Conservation (phyloP, 345 rosid species). For the Gossypium stocksii region DNA sequence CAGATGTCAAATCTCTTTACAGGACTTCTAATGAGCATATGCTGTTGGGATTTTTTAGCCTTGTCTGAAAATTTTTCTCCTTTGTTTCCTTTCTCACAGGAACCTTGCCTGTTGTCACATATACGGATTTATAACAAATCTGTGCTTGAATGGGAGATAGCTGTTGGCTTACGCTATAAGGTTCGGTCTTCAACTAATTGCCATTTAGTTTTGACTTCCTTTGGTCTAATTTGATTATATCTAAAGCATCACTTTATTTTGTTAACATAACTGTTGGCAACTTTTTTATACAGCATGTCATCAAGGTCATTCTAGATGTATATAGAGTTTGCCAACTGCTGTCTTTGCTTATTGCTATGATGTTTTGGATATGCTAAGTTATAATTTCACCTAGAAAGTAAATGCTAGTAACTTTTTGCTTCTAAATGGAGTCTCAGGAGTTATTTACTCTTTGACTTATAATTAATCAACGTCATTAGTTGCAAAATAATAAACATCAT, state of each 20-base stretch:
- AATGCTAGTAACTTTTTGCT: neutral
- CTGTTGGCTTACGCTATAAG: slow-evolving; percentile 79
- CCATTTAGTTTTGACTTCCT: slow-evolving; percentile 3
- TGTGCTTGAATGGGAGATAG: slow-evolving; percentile 85
- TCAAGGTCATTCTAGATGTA: neutral
- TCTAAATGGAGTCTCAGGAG: neutral
- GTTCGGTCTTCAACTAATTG: slow-evolving; percentile 27
- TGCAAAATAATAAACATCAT: neutral
- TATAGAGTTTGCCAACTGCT: neutral
- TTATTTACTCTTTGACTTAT: neutral
- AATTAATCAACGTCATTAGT: neutral
- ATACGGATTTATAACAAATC: slow-evolving; percentile 76
- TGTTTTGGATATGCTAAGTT: slow-evolving; percentile 3
- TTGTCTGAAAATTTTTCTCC: neutral
- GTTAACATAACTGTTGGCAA: neutral
- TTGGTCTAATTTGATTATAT: neutral
- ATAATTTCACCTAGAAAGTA: neutral
- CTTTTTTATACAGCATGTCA: neutral
- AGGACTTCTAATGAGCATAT: neutral
- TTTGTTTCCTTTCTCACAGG: slow-evolving; percentile 40
- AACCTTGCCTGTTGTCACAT: slow-evolving; percentile 74
- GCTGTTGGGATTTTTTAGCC: neutral
- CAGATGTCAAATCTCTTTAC: neutral
- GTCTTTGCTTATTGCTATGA: neutral
- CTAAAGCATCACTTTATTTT: neutral